Evolutionary conservation across 169 alveolate species (phyloP).

Genomic region (Theileria sp.): DNA sequence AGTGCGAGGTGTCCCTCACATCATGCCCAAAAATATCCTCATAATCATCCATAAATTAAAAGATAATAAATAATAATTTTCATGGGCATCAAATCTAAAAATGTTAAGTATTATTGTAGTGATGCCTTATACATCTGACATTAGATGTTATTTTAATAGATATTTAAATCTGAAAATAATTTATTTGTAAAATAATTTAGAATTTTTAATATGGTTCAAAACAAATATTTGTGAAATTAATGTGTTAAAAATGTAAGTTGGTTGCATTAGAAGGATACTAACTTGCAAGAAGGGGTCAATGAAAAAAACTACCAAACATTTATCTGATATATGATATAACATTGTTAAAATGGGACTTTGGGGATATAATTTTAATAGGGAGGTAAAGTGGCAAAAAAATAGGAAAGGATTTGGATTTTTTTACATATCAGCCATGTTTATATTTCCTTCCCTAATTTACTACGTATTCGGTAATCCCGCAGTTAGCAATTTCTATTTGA

Average conservation of each 20-base stretch:
- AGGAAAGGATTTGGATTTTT: conserved; percentile 38
- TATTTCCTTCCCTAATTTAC: conserved; percentile 57
- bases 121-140: neutral
- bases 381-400: conserved; percentile 30
- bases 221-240: neutral
- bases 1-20: conserved; percentile 48
- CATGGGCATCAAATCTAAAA: neutral
- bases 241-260: neutral
- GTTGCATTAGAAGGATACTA: neutral
- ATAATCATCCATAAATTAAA: conserved; percentile 12
- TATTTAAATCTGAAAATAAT: neutral
- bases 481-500: conserved; percentile 55
- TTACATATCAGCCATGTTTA: conserved; percentile 55
- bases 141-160: neutral
- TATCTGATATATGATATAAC: neutral
- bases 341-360: conserved; percentile 59
- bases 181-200: neutral
- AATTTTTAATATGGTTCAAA: neutral
- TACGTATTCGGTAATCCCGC: conserved; percentile 61
- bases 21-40: conserved; percentile 60
- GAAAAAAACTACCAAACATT: neutral
- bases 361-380: conserved; percentile 66
- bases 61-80: neutral
- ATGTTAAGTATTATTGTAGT: neutral
- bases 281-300: neutral